Evolutionary conservation across 768 basidiomycete genomes (phyloP).

Genomic region (Naematelia aurantialba): DNA sequence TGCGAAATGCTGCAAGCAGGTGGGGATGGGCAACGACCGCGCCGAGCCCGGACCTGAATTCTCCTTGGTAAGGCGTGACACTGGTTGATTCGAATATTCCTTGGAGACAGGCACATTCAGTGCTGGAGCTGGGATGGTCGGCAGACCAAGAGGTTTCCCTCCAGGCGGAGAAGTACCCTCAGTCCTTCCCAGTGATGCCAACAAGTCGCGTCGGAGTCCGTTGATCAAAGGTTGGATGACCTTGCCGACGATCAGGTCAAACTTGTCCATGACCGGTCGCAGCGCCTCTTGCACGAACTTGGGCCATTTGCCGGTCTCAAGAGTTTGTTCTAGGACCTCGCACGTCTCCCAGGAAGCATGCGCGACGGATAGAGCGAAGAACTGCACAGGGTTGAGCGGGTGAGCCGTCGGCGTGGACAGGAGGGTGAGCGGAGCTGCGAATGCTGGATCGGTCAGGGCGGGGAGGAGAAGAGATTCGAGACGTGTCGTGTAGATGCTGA

Average conservation of each 20-base stretch:
- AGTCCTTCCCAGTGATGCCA: slow-evolving; percentile 25
- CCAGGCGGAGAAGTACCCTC: slow-evolving; percentile 42
- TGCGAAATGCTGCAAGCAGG: slow-evolving; percentile 46
- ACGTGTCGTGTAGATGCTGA: slow-evolving; percentile 49
- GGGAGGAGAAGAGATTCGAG: slow-evolving; percentile 78
- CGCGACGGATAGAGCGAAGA: slow-evolving; percentile 45
- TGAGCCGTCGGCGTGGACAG: slow-evolving; percentile 50
- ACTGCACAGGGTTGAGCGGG: slow-evolving; percentile 45
- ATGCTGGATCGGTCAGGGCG: slow-evolving; percentile 72
- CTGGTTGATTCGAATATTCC: slow-evolving; percentile 22
- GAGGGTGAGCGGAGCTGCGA: slow-evolving; percentile 71
- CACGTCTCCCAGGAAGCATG: slow-evolving; percentile 51
- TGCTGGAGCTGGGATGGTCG: slow-evolving; percentile 30
- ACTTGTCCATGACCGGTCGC: slow-evolving; percentile 50
- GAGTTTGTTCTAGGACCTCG: slow-evolving; percentile 47
- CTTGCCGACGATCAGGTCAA: slow-evolving; percentile 47
- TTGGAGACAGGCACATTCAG: slow-evolving; percentile 22
- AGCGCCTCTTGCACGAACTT: slow-evolving; percentile 46
- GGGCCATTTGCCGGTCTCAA: slow-evolving; percentile 46
- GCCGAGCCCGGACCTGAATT: slow-evolving; percentile 24
- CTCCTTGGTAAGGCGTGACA: slow-evolving; percentile 35
- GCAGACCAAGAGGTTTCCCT: slow-evolving; percentile 34
- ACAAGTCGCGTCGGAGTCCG: slow-evolving; percentile 41
- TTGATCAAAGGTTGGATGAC: slow-evolving; percentile 46
- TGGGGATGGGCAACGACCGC: slow-evolving; percentile 36